Percentiles rank a stretch among this genome's conserved stretches.
Evolutionary conservation across 441 rosid species (phyloP).

Genomic region (Erodium texanum): DNA sequence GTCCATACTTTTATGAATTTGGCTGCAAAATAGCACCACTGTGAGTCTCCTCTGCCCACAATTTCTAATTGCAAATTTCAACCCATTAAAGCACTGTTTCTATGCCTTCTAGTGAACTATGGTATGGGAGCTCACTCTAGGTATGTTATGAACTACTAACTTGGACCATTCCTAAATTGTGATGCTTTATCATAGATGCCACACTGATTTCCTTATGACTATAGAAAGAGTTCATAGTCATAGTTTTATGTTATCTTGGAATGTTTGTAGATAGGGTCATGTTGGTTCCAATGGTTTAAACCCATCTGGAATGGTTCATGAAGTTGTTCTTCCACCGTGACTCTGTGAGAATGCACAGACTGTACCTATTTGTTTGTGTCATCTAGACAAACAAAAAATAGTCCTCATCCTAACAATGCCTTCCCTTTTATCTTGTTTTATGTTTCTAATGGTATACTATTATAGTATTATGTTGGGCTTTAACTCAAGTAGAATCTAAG

Average conservation of each 20-base stretch:
- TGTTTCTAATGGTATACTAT: background rate
- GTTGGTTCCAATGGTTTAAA: background rate
- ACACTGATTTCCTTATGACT: background rate
- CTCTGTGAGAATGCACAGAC: background rate
- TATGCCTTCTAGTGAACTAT: background rate
- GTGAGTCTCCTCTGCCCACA: constrained; percentile 34
- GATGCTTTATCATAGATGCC: background rate
- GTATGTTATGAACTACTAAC: background rate
- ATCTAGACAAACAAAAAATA: background rate
- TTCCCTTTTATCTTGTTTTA: background rate
- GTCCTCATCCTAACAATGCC: background rate
- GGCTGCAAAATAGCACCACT: constrained; percentile 77
- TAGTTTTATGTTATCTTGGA: background rate
- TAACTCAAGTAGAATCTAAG: background rate
- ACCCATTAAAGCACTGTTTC: background rate
- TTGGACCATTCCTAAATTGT: background rate
- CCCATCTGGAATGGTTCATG: background rate
- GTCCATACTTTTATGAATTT: constrained; percentile 66
- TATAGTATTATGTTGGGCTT: background rate
- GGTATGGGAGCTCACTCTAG: background rate
- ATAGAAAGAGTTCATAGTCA: too few relatives aligned
- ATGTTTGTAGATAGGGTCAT: background rate
- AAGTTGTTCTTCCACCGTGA: background rate
- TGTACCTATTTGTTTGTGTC: background rate
- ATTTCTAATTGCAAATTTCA: background rate